These are phyloP conservation scores for Phytophthora sp. DNA, from an alignment of 352 stramenopile species.

Conservation along the genomic window DNA sequence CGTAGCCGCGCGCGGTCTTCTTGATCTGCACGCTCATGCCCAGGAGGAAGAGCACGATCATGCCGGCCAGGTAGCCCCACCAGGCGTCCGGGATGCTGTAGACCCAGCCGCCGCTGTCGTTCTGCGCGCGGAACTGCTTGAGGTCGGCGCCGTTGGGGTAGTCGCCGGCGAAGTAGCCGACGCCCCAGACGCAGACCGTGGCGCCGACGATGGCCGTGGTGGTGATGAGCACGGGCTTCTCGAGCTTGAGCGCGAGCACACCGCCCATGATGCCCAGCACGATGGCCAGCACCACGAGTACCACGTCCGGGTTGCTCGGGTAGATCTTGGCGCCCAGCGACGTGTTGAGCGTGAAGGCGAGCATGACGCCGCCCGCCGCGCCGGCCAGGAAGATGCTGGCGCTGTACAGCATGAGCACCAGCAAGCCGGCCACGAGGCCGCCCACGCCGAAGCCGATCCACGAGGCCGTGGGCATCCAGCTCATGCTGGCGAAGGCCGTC, in stretches of 20 bases:
- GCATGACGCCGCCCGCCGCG: slow-evolving; percentile 52
- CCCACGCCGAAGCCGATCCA: slow-evolving; percentile 61
- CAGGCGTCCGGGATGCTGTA: slow-evolving; percentile 74
- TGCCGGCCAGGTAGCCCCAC: slow-evolving; percentile 78
- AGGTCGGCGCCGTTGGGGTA: slow-evolving; percentile 70
- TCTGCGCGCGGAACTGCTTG: slow-evolving; percentile 46
- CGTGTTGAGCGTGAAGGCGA: slow-evolving; percentile 59
- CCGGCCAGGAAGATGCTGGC: slow-evolving; percentile 58
- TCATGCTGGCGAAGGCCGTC: slow-evolving; percentile 47
- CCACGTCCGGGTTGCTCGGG: slow-evolving; percentile 47
- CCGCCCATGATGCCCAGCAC: slow-evolving; percentile 47
- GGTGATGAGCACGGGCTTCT: slow-evolving; percentile 60
- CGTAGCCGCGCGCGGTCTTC: slow-evolving; percentile 61
- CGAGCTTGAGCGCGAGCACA: slow-evolving; percentile 56
- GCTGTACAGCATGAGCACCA: slow-evolving; percentile 58
- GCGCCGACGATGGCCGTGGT: slow-evolving; percentile 67
- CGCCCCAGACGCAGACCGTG: slow-evolving; percentile 55
- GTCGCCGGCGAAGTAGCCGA: slow-evolving; percentile 72
- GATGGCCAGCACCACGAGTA: slow-evolving; percentile 48
- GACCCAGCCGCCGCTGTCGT: slow-evolving; percentile 47
- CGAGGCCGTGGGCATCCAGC: slow-evolving; percentile 59
- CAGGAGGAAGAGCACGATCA: slow-evolving; percentile 59
- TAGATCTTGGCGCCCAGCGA: slow-evolving; percentile 56
- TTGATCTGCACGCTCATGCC: slow-evolving; percentile 67
- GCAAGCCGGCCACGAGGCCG: slow-evolving; percentile 41